These are phyloP conservation scores for Emmonsiellopsis sp. DNA, from an alignment of 2,329 filamentous ascomycete species.

Conservation along the genomic window DNA sequence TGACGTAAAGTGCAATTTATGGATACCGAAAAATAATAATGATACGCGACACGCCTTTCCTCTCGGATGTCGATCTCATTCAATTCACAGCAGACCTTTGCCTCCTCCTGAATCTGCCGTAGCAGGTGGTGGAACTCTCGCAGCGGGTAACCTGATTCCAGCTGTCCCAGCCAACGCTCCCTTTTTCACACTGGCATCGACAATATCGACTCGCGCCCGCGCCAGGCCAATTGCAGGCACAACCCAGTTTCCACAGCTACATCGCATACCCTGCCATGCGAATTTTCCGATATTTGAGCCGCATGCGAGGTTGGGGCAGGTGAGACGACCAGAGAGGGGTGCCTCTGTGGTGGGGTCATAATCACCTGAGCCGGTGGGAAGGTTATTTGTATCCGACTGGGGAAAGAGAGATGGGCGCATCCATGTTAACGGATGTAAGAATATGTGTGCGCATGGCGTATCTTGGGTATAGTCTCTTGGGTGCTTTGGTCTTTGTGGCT, in stretches of 20 bases:
- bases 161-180: conserved; percentile 15
- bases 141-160: conserved; percentile 32
- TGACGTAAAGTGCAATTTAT: background rate
- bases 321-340: conserved; percentile 71
- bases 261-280: conserved; percentile 91
- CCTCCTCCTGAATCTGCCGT: conserved; percentile 12
- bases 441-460: conserved; percentile 68
- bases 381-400: conserved; percentile 5
- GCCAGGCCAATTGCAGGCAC: conserved; percentile 83
- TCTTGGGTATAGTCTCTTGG: conserved; percentile 17
- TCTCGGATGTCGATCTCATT: background rate
- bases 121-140: conserved; percentile 17
- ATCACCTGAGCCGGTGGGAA: conserved; percentile 1
- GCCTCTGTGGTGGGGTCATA: conserved; percentile 46
- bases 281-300: conserved; percentile 81
- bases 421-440: conserved; percentile 88
- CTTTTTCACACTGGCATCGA: conserved; percentile 21
- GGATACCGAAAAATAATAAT: background rate
- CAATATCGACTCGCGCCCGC: conserved; percentile 72
- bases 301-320: conserved; percentile 72
- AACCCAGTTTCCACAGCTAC: conserved; percentile 84
- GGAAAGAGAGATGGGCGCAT: conserved; percentile 70
- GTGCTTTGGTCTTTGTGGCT: conserved; percentile 14
- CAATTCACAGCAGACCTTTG: conserved; percentile 18
- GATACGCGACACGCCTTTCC: background rate